Evolutionary conservation across 345 rosid genomes (phyloP).

Genomic region (Draba incana): DNA sequence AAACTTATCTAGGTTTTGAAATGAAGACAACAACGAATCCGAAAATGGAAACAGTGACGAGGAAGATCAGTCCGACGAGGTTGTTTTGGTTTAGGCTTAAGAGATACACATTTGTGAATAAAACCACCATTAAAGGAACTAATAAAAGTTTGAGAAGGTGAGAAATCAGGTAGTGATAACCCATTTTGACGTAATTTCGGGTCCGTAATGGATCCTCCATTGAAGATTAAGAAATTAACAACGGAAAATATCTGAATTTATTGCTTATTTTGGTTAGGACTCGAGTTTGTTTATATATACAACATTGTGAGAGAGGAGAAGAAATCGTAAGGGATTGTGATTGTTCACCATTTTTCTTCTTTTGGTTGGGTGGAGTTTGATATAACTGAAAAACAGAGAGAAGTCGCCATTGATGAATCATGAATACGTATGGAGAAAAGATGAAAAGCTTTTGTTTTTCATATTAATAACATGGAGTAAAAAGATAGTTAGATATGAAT

Average conservation of each 20-base stretch:
- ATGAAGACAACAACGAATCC: slow-evolving; percentile 69
- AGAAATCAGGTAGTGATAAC: slow-evolving; percentile 68
- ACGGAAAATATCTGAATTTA: not conserved
- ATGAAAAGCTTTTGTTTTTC: not conserved
- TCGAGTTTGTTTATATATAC: slow-evolving; percentile 12
- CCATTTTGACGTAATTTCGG: slow-evolving; percentile 67
- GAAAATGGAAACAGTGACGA: slow-evolving; percentile 51
- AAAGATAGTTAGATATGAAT: not conserved
- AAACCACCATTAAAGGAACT: slow-evolving; percentile 55
- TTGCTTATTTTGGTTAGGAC: not conserved
- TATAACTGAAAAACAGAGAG: slow-evolving; percentile 39
- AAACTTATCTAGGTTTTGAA: slow-evolving; percentile 73
- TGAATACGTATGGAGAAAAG: not conserved
- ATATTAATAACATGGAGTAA: not conserved
- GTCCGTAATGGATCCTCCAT: slow-evolving; percentile 51
- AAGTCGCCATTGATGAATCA: slow-evolving; percentile 36
- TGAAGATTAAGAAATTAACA: not conserved
- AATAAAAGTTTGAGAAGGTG: slow-evolving; percentile 58
- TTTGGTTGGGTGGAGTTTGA: slow-evolving; percentile 40
- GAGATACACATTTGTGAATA: slow-evolving; percentile 50
- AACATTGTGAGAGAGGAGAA: slow-evolving; percentile 3
- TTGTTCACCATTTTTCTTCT: not conserved
- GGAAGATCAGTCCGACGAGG: slow-evolving; percentile 53
- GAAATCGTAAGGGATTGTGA: slow-evolving; percentile 23
- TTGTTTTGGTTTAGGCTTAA: slow-evolving; percentile 64